Percentiles rank a stretch among this genome's conserved stretches.
Conservation (phyloP, 192 early-diverging fungal species). For the Backusella morwellensis region DNA sequence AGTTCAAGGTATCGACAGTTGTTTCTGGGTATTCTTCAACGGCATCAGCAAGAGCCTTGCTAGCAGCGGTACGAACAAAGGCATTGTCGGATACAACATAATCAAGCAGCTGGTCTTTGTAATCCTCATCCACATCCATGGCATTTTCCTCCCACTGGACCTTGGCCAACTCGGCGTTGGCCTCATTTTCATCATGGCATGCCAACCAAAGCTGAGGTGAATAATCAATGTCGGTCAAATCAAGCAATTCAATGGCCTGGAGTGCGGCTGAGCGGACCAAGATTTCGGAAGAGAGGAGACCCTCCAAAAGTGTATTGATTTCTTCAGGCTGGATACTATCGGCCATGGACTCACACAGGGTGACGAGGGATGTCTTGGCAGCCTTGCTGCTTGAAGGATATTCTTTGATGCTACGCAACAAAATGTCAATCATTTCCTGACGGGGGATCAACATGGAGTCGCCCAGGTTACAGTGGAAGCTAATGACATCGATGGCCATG, state of each 20-base stretch:
- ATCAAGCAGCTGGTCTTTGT: slow-evolving; percentile 41
- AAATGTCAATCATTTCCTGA: slow-evolving; percentile 57
- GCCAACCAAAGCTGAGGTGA: slow-evolving; percentile 70
- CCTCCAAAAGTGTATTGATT: slow-evolving; percentile 56
- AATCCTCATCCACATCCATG: slow-evolving; percentile 52
- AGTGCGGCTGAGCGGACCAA: slow-evolving; percentile 67
- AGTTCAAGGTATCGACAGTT: slow-evolving; percentile 45
- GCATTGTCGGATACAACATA: slow-evolving; percentile 48
- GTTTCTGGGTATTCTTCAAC: slow-evolving; percentile 55
- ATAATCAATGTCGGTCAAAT: slow-evolving; percentile 57
- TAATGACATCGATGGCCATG: slow-evolving; percentile 62
- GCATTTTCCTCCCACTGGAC: slow-evolving; percentile 64
- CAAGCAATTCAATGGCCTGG: slow-evolving; percentile 55
- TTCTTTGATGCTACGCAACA: slow-evolving; percentile 62
- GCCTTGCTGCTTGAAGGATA: slow-evolving; percentile 55
- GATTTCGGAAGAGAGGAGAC: slow-evolving; percentile 61
- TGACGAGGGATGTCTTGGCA: slow-evolving; percentile 50
- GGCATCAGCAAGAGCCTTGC: slow-evolving; percentile 62
- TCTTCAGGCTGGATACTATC: slow-evolving; percentile 48
- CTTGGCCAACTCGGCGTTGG: slow-evolving; percentile 54
- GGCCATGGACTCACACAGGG: slow-evolving; percentile 47
- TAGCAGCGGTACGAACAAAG: slow-evolving; percentile 61
- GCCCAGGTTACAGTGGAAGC: slow-evolving; percentile 57
- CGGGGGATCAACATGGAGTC: slow-evolving; percentile 57
- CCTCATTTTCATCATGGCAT: slow-evolving; percentile 58